phyloP scores from a whole-genome alignment of 2,329 filamentous ascomycete species.

The Neonectria sp. region DNA sequence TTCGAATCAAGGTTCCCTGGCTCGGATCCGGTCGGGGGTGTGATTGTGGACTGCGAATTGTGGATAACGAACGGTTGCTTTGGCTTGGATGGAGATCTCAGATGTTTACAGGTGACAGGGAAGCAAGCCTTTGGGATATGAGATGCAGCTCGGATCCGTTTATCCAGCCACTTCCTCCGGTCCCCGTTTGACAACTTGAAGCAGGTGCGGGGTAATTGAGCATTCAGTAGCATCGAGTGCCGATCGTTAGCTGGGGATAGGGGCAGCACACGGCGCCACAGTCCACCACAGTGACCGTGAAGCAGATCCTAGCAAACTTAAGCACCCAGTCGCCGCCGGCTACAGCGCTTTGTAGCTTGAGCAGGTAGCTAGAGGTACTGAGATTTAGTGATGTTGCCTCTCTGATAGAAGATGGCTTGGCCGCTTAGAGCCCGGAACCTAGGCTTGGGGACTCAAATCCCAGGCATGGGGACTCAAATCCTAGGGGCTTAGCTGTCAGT shows the following conservation, averaged over 20 bases:
- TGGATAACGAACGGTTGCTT: too few species aligned
- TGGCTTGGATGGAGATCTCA: too few species aligned
- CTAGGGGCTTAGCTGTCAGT: too few species aligned
- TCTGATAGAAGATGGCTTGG: not conserved
- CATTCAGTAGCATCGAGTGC: not conserved
- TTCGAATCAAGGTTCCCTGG: too few species aligned
- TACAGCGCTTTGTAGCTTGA: too few species aligned
- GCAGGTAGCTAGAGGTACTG: not conserved
- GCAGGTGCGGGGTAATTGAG: constrained; percentile 16
- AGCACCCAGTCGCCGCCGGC: too few species aligned
- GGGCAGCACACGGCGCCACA: constrained; percentile 5
- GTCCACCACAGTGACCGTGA: not conserved
- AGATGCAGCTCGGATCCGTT: constrained; percentile 5
- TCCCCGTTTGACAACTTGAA: not conserved
- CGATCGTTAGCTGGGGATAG: constrained; percentile 1
- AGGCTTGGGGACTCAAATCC: too few species aligned
- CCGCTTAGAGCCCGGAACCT: not conserved
- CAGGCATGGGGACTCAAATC: too few species aligned
- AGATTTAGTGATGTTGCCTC: not conserved
- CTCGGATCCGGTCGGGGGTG: not conserved
- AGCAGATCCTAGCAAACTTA: too few species aligned
- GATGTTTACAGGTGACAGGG: not conserved
- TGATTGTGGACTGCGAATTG: not conserved
- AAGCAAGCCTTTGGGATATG: not conserved
- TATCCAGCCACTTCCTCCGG: not conserved